These are phyloP conservation scores for Fusarium sp. DNA, from an alignment of 2,329 filamentous ascomycete species.

Conservation along the genomic window DNA sequence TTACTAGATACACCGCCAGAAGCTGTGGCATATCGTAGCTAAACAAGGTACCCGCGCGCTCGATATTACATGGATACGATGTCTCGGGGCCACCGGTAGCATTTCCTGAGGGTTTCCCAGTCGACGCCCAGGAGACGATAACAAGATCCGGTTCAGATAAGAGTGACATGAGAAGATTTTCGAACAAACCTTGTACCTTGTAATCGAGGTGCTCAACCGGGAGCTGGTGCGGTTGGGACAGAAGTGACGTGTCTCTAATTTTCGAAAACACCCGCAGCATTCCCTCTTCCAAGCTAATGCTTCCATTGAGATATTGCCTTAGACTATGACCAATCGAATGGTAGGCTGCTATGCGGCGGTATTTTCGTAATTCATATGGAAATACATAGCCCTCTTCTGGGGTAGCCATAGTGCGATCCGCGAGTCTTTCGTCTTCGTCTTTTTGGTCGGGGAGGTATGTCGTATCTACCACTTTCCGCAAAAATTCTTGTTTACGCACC, in stretches of 20 bases:
- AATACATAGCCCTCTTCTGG: background rate
- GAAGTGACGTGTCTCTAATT: too few species aligned
- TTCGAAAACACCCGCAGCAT: too few species aligned
- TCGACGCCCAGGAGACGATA: background rate
- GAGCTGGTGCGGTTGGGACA: background rate
- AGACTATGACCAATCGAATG: too few species aligned
- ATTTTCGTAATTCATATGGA: background rate
- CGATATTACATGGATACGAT: background rate
- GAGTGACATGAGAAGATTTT: constrained; percentile 1
- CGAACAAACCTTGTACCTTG: background rate
- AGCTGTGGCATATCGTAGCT: background rate
- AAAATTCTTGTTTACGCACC: too few species aligned
- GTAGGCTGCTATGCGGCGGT: too few species aligned
- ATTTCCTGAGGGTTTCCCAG: background rate
- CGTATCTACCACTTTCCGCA: background rate
- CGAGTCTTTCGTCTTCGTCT: background rate
- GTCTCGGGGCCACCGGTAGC: background rate
- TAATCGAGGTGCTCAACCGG: background rate
- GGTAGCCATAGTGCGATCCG: background rate
- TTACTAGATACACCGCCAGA: background rate
- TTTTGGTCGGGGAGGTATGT: background rate
- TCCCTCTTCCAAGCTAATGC: too few species aligned
- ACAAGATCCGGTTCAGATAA: accelerated
- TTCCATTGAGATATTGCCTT: too few species aligned
- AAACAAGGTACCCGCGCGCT: background rate